These are phyloP conservation scores for Fraxinus pennsylvanica DNA, from an alignment of 257 asterid species.

Conservation along the genomic window DNA sequence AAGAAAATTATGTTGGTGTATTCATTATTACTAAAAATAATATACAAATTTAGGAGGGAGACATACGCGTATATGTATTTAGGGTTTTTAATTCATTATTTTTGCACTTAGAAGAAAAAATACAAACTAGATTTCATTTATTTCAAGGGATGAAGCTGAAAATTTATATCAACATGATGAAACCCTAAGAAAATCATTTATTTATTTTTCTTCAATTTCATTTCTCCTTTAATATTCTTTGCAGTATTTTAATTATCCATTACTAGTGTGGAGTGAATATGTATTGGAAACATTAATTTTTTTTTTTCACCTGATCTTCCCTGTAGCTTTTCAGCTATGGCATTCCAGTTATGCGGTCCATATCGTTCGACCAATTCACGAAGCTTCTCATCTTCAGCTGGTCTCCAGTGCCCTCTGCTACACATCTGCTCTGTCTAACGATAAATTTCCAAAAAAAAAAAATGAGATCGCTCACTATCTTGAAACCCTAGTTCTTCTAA, in stretches of 20 bases:
- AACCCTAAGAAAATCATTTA: too few relatives aligned
- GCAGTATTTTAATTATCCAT: too few relatives aligned
- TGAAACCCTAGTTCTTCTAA: too few relatives aligned
- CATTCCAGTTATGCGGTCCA: constrained; percentile 97
- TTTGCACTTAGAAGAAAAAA: too few relatives aligned
- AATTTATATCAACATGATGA: background rate
- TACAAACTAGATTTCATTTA: too few relatives aligned
- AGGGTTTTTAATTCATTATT: background rate
- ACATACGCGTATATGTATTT: too few relatives aligned
- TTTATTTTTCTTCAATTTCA: too few relatives aligned
- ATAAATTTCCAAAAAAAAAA: too few relatives aligned
- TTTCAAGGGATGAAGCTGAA: background rate
- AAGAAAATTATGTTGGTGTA: background rate
- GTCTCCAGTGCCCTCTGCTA: constrained; percentile 98
- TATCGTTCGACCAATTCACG: constrained; percentile 66
- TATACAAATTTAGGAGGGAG: background rate
- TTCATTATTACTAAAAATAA: background rate
- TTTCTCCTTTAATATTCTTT: too few relatives aligned
- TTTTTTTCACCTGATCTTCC: constrained; percentile 77
- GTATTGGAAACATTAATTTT: too few relatives aligned
- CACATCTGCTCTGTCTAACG: constrained; percentile 36
- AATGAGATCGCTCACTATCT: too few relatives aligned
- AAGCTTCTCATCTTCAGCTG: constrained; percentile 86
- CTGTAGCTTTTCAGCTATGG: constrained; percentile 79
- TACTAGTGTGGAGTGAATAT: too few relatives aligned